Percentiles rank a stretch among this genome's conserved stretches.
Conservation (phyloP, 2,329 filamentous ascomycete species). For the Zymoseptoria brevis region DNA sequence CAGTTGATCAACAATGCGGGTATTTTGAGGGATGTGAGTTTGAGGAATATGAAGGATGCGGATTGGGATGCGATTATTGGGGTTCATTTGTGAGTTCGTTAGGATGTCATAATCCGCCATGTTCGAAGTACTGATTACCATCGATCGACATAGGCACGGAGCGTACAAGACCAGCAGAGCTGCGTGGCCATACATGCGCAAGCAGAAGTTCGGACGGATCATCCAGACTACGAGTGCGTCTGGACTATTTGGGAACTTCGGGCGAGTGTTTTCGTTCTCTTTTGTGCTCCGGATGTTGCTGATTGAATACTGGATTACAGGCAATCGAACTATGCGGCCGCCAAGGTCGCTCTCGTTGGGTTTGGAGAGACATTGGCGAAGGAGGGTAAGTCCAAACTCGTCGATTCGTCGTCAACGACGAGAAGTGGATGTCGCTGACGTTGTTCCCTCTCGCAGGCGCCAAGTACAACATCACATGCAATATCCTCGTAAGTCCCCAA, state of each 20-base stretch:
- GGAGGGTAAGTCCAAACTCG: constrained; percentile 54
- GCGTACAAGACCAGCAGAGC: constrained; percentile 96
- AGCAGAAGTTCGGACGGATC: constrained; percentile 94
- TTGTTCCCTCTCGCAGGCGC: no score
- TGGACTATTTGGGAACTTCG: constrained; percentile 97
- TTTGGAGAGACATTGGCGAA: constrained; percentile 96
- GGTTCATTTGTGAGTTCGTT: constrained; percentile 58
- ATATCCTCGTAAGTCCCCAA: no score
- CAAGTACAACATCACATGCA: no score
- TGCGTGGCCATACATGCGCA: constrained; percentile 96
- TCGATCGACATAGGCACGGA: constrained; percentile 43
- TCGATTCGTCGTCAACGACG: no score
- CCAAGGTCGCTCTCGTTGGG: constrained; percentile 87
- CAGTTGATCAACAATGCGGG: constrained; percentile 96
- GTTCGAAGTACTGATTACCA: not conserved
- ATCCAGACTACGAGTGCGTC: constrained; percentile 93
- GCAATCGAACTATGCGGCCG: constrained; percentile 93
- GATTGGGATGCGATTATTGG: constrained; percentile 93
- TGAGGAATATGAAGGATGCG: constrained; percentile 92
- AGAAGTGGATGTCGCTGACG: no score
- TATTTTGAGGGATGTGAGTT: constrained; percentile 85
- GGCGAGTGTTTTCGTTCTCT: constrained; percentile 47
- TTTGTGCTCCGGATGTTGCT: constrained; percentile 25
- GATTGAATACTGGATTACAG: constrained; percentile 98
- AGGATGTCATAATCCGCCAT: no score